Percentiles rank a stretch among this genome's conserved stretches.
These are phyloP conservation scores for Ceratocystis smalleyi DNA, from an alignment of 2,329 filamentous ascomycete species.

Conservation along the genomic window DNA sequence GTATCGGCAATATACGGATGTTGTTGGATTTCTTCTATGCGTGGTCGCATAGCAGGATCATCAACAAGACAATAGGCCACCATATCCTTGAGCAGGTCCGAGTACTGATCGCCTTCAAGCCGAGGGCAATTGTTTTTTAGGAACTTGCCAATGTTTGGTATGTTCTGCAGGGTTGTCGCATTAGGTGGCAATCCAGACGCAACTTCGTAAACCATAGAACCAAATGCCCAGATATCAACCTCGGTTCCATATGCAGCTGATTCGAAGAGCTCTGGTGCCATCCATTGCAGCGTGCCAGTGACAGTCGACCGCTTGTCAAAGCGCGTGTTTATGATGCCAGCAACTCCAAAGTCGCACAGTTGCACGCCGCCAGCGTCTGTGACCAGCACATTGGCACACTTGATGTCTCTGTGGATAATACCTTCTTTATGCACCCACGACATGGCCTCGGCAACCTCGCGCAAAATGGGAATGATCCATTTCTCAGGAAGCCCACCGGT, in stretches of 20 bases:
- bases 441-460: constrained; percentile 34
- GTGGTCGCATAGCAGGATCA: constrained; percentile 40
- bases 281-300: constrained; percentile 53
- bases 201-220: constrained; percentile 52
- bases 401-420: constrained; percentile 38
- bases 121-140: constrained; percentile 36
- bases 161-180: constrained; percentile 29
- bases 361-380: constrained; percentile 48
- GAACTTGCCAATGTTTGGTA: constrained; percentile 30
- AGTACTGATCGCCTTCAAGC: constrained; percentile 43
- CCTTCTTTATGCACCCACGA: constrained; percentile 36
- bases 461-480: constrained; percentile 36
- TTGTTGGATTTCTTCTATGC: constrained; percentile 43
- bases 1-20: constrained; percentile 50
- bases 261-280: constrained; percentile 48
- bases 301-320: constrained; percentile 49
- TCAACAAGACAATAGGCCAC: constrained; percentile 46
- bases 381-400: constrained; percentile 48
- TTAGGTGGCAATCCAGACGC: constrained; percentile 48
- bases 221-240: constrained; percentile 54
- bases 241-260: constrained; percentile 38
- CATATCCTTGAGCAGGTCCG: constrained; percentile 39
- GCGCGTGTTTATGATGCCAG: constrained; percentile 46
- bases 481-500: constrained; percentile 35
- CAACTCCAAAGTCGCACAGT: constrained; percentile 53